phyloP scores from a whole-genome alignment of 1,284 basidiomycete species.

The Puccinia hordei region DNA sequence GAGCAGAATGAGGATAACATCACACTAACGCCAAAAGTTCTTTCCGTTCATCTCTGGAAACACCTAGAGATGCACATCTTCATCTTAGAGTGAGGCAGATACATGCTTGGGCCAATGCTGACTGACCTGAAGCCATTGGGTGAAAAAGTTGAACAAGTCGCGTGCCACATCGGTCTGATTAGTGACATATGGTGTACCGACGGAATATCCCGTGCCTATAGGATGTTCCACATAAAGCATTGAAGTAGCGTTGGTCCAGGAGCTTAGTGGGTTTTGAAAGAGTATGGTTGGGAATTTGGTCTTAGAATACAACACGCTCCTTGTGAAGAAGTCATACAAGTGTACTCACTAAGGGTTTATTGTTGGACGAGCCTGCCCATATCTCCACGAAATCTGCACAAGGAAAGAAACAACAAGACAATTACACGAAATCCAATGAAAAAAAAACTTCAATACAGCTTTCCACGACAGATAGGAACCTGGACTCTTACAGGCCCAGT shows the following conservation, averaged over 20 bases:
- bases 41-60: slow-evolving; percentile 47
- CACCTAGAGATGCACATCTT: slow-evolving; percentile 5
- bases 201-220: slow-evolving; percentile 43
- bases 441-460: neutral
- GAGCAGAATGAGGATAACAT: neutral
- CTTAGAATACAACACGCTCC: neutral
- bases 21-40: slow-evolving; percentile 43
- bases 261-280: slow-evolving; percentile 1
- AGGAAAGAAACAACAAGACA: neutral
- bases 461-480: neutral
- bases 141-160: slow-evolving; percentile 43
- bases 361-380: slow-evolving; percentile 69
- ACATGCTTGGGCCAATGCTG: too few species aligned
- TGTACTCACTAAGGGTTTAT: slow-evolving; percentile 71
- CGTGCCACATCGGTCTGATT: slow-evolving; percentile 45
- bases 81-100: neutral
- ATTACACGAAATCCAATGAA: too few species aligned
- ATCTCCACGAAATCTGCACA: slow-evolving; percentile 63
- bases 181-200: slow-evolving; percentile 23
- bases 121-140: slow-evolving; percentile 34
- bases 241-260: slow-evolving; percentile 42
- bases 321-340: neutral
- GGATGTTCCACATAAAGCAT: slow-evolving; percentile 49
- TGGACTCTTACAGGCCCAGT: slow-evolving; percentile 40
- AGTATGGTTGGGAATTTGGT: neutral